These are phyloP conservation scores for Mycena capillaripes DNA, from an alignment of 768 basidiomycete species.

Conservation along the genomic window DNA sequence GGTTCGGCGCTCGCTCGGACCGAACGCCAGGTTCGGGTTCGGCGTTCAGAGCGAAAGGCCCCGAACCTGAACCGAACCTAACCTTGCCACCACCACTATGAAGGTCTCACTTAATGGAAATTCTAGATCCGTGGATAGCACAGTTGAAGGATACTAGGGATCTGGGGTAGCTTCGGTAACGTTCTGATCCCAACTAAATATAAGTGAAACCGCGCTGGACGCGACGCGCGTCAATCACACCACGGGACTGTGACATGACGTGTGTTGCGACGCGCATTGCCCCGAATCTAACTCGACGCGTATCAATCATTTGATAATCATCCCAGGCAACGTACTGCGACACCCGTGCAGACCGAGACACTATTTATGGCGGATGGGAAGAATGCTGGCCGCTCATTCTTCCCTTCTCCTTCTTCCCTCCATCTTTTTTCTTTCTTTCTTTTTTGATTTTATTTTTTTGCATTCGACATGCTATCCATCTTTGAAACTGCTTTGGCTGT, in stretches of 20 bases:
- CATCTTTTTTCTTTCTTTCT: background rate
- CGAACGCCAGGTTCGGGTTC: too few species aligned
- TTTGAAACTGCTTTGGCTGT: background rate
- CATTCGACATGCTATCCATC: constrained; percentile 11
- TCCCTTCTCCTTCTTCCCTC: background rate
- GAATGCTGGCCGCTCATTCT: background rate
- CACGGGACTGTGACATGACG: constrained; percentile 21
- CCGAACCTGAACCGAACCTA: too few species aligned
- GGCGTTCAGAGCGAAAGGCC: too few species aligned
- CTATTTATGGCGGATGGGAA: background rate
- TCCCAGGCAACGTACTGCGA: background rate
- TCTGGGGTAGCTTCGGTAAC: too few species aligned
- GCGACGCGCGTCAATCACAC: constrained; percentile 4
- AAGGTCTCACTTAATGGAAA: too few species aligned
- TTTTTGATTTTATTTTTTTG: background rate
- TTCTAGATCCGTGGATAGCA: too few species aligned
- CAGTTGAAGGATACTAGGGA: too few species aligned
- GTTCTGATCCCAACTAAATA: too few species aligned
- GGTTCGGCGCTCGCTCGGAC: too few species aligned
- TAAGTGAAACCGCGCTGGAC: too few species aligned
- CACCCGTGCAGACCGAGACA: background rate
- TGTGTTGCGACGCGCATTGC: constrained; percentile 14
- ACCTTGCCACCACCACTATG: too few species aligned
- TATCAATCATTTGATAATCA: background rate
- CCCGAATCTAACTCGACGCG: background rate